phyloP scores from a whole-genome alignment of 1,284 basidiomycete species.

The Somion occarium region DNA sequence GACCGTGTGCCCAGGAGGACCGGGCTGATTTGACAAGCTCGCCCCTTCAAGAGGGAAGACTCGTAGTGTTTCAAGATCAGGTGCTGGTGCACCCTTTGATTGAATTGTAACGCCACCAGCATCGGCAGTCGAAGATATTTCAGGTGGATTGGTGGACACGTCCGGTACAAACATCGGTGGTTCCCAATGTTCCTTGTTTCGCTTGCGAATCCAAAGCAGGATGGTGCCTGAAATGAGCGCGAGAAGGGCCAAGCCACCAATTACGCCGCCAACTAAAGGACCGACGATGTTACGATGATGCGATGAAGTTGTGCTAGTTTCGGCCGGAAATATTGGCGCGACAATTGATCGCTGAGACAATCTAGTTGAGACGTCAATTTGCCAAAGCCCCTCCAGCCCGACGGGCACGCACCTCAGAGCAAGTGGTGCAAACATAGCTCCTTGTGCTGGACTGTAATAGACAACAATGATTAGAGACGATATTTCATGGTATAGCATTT shows the following conservation, averaged over 20 bases:
- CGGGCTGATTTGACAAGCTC: background rate
- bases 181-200: background rate
- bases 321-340: background rate
- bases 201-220: background rate
- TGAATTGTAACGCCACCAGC: background rate
- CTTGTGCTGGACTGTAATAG: constrained; percentile 9
- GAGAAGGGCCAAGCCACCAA: background rate
- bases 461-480: background rate
- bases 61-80: background rate
- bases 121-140: background rate
- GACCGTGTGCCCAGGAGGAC: no score
- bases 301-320: background rate
- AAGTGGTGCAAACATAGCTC: constrained; percentile 12
- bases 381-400: no score
- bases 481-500: background rate
- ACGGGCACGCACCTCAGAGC: constrained; percentile 13
- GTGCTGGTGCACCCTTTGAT: background rate
- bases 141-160: background rate
- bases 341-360: background rate
- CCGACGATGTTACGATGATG: background rate
- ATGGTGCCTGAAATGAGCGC: background rate
- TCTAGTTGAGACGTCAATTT: background rate
- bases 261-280: background rate
- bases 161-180: background rate
- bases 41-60: background rate